Evolutionary conservation across 140 eudicot genomes (phyloP).

Genomic region (Stevia rebaudiana): DNA sequence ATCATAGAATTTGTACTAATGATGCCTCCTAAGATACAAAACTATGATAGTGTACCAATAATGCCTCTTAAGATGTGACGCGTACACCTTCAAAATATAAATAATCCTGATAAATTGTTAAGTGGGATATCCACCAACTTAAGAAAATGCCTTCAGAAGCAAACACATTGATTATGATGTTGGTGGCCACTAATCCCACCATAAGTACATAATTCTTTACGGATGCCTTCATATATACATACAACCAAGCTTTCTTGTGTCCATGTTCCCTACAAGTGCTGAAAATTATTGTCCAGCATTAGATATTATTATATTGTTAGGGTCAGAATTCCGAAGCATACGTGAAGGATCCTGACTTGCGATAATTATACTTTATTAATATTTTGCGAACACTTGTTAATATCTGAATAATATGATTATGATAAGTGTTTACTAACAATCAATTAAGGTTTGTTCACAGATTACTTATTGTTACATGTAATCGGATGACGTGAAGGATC

Average conservation of each 20-base stretch:
- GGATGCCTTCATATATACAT: conserved; percentile 16
- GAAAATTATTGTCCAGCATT: background rate
- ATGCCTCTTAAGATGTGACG: conserved; percentile 27
- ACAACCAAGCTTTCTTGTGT: conserved; percentile 6
- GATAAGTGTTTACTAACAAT: too few relatives aligned
- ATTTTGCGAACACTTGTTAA: too few relatives aligned
- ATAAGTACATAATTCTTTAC: conserved; percentile 4
- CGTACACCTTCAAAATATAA: background rate
- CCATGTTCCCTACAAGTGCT: conserved; percentile 14
- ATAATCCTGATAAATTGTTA: conserved; percentile 13
- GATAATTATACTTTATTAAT: too few relatives aligned
- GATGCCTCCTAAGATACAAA: background rate
- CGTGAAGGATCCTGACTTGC: too few relatives aligned
- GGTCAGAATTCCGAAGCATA: too few relatives aligned
- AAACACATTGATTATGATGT: conserved; percentile 23
- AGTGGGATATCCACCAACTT: conserved; percentile 40
- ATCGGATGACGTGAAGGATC: too few relatives aligned
- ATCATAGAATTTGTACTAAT: conserved; percentile 7
- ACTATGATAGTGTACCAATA: background rate
- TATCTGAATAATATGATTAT: too few relatives aligned
- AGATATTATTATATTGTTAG: too few relatives aligned
- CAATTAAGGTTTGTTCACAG: too few relatives aligned
- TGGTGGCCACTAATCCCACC: conserved; percentile 33
- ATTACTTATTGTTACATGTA: too few relatives aligned
- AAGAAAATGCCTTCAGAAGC: conserved; percentile 25